These are phyloP conservation scores for Iberis pinnata DNA, from an alignment of 345 rosid species.

Conservation along the genomic window DNA sequence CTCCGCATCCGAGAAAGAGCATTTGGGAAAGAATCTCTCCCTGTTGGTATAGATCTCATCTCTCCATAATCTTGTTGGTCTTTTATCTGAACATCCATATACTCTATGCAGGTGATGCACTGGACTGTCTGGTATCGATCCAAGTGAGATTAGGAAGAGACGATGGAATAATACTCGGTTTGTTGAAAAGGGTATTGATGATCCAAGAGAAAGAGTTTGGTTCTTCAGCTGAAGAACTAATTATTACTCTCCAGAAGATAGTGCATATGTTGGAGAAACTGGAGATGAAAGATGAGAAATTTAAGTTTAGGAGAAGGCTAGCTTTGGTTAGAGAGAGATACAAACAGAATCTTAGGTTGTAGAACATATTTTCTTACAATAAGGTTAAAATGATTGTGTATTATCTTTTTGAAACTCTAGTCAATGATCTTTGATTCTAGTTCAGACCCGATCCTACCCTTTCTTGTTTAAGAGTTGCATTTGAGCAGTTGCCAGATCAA, in stretches of 20 bases:
- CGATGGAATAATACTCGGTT: conserved; percentile 37
- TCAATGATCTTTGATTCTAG: too few relatives aligned
- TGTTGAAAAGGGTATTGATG: conserved; percentile 53
- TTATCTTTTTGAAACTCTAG: too few relatives aligned
- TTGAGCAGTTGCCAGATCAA: too few relatives aligned
- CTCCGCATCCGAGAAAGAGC: conserved; percentile 60
- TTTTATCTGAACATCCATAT: not conserved
- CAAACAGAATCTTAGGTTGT: conserved; percentile 39
- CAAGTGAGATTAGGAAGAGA: conserved; percentile 51
- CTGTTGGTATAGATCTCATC: conserved; percentile 50
- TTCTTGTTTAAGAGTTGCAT: too few relatives aligned
- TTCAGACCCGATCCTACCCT: too few relatives aligned
- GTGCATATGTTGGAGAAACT: conserved; percentile 53
- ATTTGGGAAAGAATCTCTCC: conserved; percentile 70
- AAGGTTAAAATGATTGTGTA: too few relatives aligned
- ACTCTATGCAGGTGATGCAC: conserved; percentile 55
- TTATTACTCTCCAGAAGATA: conserved; percentile 58
- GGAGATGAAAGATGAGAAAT: conserved; percentile 64
- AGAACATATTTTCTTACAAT: too few relatives aligned
- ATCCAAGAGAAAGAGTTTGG: conserved; percentile 80
- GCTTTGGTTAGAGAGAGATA: conserved; percentile 46
- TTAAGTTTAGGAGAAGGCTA: conserved; percentile 52
- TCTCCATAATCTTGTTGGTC: too few relatives aligned
- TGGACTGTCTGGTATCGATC: conserved; percentile 72
- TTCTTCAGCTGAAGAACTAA: conserved; percentile 51